Percentiles rank a stretch among this genome's conserved stretches.
Evolutionary conservation across 2,329 filamentous ascomycete genomes (phyloP).

Genomic region (Cordyceps militaris): DNA sequence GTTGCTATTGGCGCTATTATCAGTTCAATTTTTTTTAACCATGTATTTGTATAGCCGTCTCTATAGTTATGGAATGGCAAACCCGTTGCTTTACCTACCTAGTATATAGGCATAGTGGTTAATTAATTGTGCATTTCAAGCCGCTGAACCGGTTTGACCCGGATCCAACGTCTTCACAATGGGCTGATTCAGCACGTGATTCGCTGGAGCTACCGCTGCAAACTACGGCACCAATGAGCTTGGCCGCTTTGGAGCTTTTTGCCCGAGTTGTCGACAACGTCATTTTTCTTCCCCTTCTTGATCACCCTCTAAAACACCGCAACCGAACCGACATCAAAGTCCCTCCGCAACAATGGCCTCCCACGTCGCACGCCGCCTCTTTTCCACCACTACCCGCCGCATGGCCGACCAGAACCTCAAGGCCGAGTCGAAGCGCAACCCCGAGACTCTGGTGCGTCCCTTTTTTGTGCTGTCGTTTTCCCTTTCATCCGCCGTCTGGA

Average conservation of each 20-base stretch:
- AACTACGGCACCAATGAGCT: not conserved
- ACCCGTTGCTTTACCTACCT: too few species aligned
- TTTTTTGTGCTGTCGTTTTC: constrained; percentile 19
- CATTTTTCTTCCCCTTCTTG: not conserved
- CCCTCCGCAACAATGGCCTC: constrained; percentile 38
- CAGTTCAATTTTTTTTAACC: not conserved
- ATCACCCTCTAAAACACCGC: not conserved
- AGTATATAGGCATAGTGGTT: too few species aligned
- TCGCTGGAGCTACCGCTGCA: not conserved
- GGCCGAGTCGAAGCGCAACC: constrained; percentile 51
- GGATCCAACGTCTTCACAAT: not conserved
- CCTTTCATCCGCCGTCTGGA: not conserved
- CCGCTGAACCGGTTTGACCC: constrained; percentile 8
- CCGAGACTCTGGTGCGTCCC: constrained; percentile 39
- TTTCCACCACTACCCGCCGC: constrained; percentile 48
- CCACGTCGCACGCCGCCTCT: constrained; percentile 47
- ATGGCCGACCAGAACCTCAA: constrained; percentile 44
- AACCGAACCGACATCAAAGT: constrained; percentile 4
- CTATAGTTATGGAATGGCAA: too few species aligned
- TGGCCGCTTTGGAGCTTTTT: not conserved
- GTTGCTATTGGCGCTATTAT: not conserved
- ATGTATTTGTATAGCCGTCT: not conserved
- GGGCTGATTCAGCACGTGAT: constrained; percentile 13
- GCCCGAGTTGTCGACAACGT: constrained; percentile 6
- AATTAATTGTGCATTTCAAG: not conserved